A percentile compares a stretch with the other conserved stretches of the same genome.
phyloP scores from a whole-genome alignment of 2,329 filamentous ascomycete genomes.

The Simplicillium sp. region DNA sequence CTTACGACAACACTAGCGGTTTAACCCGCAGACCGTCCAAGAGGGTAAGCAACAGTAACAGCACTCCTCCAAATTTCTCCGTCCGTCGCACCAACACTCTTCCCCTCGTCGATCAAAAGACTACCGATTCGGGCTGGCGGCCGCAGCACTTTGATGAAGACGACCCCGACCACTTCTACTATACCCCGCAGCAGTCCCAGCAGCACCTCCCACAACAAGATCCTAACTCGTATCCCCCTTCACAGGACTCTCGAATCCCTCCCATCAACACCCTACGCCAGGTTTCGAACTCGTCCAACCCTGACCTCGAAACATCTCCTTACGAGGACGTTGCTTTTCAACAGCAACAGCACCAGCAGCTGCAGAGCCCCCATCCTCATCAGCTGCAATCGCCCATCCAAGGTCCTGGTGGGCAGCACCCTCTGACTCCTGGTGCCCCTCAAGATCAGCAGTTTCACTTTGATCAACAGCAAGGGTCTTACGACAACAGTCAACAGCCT shows the following conservation, averaged over 20 bases:
- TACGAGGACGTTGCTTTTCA: slow-evolving; percentile 37
- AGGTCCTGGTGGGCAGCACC: not conserved
- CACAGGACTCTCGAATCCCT: slow-evolving; percentile 9
- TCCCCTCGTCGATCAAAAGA: slow-evolving; percentile 12
- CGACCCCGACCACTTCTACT: slow-evolving; percentile 26
- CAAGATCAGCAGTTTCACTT: slow-evolving; percentile 20
- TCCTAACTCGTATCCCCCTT: not conserved
- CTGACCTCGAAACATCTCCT: slow-evolving; percentile 32
- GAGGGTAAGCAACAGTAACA: slow-evolving; percentile 35
- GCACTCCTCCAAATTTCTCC: too few relatives aligned
- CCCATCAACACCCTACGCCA: slow-evolving; percentile 35
- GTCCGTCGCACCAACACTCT: slow-evolving; percentile 11
- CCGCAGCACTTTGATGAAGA: slow-evolving; percentile 26
- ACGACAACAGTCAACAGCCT: slow-evolving; percentile 8
- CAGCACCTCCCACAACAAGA: not conserved
- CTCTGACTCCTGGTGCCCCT: not conserved
- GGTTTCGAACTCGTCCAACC: slow-evolving; percentile 19
- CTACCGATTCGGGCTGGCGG: slow-evolving; percentile 7
- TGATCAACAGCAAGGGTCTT: slow-evolving; percentile 5
- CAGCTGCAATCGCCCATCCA: slow-evolving; percentile 19
- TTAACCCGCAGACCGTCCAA: slow-evolving; percentile 48
- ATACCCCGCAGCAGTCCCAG: not conserved
- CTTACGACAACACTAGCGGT: slow-evolving; percentile 39
- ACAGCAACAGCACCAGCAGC: slow-evolving; percentile 16
- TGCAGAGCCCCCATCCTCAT: slow-evolving; percentile 15